Conservation (phyloP, 78 protist genomes). For the Planoprotostelium fungivorum region DNA sequence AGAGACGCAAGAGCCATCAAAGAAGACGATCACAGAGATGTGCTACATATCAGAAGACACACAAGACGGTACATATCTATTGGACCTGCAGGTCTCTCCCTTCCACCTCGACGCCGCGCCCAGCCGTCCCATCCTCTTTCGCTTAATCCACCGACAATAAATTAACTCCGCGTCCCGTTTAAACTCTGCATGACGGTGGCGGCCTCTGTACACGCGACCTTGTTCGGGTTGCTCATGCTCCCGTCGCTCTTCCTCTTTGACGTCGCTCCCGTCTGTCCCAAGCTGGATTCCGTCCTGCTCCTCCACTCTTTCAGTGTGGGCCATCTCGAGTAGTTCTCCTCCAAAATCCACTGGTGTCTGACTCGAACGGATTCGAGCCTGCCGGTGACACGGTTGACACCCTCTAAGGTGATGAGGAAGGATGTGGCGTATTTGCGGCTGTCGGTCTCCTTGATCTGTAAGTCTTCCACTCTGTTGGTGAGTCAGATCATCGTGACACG, state of each 20-base stretch:
- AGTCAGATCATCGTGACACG: background rate
- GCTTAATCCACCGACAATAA: no score
- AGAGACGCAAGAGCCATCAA: background rate
- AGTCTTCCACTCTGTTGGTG: background rate
- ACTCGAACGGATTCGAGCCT: background rate
- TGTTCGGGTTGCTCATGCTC: background rate
- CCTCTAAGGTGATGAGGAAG: background rate
- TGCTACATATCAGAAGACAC: background rate
- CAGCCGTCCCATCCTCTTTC: background rate
- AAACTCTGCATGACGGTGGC: no score
- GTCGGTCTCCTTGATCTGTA: background rate
- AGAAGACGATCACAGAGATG: background rate
- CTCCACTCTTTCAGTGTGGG: background rate
- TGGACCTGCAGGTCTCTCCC: background rate
- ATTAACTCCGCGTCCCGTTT: no score
- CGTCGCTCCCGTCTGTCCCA: background rate
- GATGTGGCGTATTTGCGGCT: background rate
- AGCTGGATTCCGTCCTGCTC: background rate
- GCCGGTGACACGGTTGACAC: background rate
- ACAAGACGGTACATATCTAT: background rate
- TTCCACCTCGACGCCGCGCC: background rate
- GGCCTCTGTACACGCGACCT: no score
- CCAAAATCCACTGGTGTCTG: background rate
- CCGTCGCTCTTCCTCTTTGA: background rate
- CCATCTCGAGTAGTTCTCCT: background rate